Evolutionary conservation across 2,329 filamentous ascomycete genomes (phyloP).

Genomic region (Geosmithia morbida): DNA sequence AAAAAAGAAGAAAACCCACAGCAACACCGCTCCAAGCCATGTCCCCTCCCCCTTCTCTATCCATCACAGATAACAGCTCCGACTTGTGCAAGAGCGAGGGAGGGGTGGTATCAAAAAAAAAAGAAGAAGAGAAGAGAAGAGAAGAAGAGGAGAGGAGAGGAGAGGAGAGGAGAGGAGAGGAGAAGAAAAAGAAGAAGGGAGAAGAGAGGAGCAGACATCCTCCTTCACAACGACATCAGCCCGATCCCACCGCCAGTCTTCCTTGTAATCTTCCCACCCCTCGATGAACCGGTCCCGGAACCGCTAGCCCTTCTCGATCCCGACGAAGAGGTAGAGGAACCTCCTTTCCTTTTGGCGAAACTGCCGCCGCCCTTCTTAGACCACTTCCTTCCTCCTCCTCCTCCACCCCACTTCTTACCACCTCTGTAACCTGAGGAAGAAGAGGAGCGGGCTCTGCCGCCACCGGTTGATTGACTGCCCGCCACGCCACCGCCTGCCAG

Average conservation of each 20-base stretch:
- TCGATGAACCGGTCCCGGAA: constrained; percentile 9
- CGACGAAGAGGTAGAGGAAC: constrained; percentile 6
- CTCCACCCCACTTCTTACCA: background rate
- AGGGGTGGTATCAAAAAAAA: no score
- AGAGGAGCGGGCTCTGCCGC: background rate
- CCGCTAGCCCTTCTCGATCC: constrained; percentile 14
- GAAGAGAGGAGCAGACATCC: no score
- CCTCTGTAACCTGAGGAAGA: background rate
- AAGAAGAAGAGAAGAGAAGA: no score
- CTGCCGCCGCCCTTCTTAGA: constrained; percentile 12
- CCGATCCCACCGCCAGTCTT: constrained; percentile 20
- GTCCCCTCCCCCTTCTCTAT: no score
- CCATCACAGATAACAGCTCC: no score
- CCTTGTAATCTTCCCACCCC: constrained; percentile 12
- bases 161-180: no score
- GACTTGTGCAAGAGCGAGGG: no score
- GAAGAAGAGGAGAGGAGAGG: no score
- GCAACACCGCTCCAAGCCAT: no score
- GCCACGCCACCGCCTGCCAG: constrained; percentile 5
- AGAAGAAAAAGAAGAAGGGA: no score
- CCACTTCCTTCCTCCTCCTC: constrained; percentile 12
- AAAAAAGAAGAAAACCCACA: no score
- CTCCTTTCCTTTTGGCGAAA: constrained; percentile 13
- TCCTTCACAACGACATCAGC: constrained; percentile 20
- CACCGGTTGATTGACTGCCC: constrained; percentile 5